Conservation (phyloP, 2,329 filamentous ascomycete species). For the Aspergillus jensenii region DNA sequence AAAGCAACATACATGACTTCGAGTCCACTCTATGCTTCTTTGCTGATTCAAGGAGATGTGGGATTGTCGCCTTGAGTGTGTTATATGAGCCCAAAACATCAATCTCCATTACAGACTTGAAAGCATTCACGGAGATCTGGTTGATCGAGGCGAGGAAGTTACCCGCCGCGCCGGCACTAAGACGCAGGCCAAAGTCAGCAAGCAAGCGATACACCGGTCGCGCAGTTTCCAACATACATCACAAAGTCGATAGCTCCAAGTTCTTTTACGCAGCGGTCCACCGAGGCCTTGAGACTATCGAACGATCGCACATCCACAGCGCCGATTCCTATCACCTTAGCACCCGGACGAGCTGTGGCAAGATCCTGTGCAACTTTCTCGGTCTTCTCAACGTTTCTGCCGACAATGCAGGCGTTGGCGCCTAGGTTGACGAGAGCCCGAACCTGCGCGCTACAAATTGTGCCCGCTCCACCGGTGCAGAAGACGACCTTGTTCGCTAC, state of each 20-base stretch:
- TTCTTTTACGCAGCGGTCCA: conserved; percentile 75
- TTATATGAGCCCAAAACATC: conserved; percentile 93
- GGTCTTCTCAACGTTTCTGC: conserved; percentile 86
- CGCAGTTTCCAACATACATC: conserved; percentile 59
- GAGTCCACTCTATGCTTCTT: conserved; percentile 60
- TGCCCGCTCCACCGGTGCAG: conserved; percentile 90
- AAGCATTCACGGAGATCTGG: conserved; percentile 80
- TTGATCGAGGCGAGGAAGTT: conserved; percentile 90
- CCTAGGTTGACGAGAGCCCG: conserved; percentile 87
- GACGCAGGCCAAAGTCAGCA: conserved; percentile 13
- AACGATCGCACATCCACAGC: conserved; percentile 71
- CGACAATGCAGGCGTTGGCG: conserved; percentile 90
- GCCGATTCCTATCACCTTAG: conserved; percentile 84
- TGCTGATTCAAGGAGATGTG: conserved; percentile 75
- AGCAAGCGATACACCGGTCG: background rate
- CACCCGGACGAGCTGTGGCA: conserved; percentile 71
- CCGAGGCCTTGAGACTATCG: conserved; percentile 68
- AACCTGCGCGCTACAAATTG: conserved; percentile 93
- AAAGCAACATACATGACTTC: conserved; percentile 44
- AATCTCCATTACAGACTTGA: conserved; percentile 95
- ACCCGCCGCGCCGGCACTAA: conserved; percentile 85
- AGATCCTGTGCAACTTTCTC: conserved; percentile 78
- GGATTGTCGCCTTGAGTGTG: conserved; percentile 87
- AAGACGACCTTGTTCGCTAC: conserved; percentile 85
- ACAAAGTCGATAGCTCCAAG: conserved; percentile 88